Conservation (phyloP, 2,329 filamentous ascomycete genomes). For the Pseudocercospora fuligena region DNA sequence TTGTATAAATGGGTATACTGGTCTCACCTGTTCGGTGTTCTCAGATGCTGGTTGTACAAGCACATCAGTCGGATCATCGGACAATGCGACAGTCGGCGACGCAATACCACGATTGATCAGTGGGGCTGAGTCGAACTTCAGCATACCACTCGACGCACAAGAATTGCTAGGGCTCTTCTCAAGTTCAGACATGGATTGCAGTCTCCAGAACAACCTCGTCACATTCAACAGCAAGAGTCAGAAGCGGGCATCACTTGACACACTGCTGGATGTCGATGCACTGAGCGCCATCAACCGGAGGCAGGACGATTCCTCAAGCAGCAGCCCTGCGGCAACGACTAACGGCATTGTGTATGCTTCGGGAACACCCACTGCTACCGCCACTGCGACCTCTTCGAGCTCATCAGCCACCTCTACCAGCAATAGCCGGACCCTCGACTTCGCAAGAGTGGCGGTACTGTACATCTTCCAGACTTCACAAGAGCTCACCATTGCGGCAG, state of each 20-base stretch:
- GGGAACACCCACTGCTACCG: constrained; percentile 22
- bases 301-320: constrained; percentile 14
- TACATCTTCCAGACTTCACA: constrained; percentile 50
- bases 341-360: constrained; percentile 41
- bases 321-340: constrained; percentile 29
- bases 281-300: constrained; percentile 13
- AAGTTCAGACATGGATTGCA: constrained; percentile 75
- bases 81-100: constrained; percentile 79
- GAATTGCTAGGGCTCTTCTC: constrained; percentile 78
- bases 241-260: constrained; percentile 22
- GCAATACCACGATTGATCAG: constrained; percentile 76
- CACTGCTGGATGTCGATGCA: neutral
- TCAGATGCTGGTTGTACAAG: constrained; percentile 63
- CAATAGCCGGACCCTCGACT: constrained; percentile 44
- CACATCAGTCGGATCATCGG: constrained; percentile 50
- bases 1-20: constrained; percentile 86
- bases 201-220: constrained; percentile 83
- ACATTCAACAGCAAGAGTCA: constrained; percentile 69
- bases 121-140: constrained; percentile 69
- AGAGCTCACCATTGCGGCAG: constrained; percentile 46
- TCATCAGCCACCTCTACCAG: constrained; percentile 22
- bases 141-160: constrained; percentile 72
- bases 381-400: constrained; percentile 23
- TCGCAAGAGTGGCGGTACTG: constrained; percentile 53
- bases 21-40: constrained; percentile 59